A percentile compares a stretch with the other conserved stretches of the same genome.
phyloP scores from a whole-genome alignment of 371 early-diverging fungal species.

The Mortierella sp. region DNA sequence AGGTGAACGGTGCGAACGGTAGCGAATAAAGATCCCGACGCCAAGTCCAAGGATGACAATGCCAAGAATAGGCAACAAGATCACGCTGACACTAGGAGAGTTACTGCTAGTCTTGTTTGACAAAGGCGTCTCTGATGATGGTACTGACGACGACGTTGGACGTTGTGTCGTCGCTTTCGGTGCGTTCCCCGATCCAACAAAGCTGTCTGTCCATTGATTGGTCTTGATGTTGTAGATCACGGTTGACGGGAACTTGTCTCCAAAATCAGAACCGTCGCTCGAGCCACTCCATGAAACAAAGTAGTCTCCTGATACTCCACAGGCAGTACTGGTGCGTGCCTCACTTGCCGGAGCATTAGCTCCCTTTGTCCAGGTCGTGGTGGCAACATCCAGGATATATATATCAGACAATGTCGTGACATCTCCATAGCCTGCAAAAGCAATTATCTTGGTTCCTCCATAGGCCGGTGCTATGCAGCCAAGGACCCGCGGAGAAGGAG shows the following conservation, averaged over 20 bases:
- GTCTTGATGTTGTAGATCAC: not conserved
- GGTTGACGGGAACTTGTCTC: not conserved
- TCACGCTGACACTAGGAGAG: too few relatives aligned
- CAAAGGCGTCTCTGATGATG: too few relatives aligned
- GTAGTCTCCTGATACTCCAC: not conserved
- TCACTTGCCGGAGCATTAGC: not conserved
- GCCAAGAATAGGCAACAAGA: too few relatives aligned
- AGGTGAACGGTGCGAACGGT: too few relatives aligned
- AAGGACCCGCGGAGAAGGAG: not conserved
- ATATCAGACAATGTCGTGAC: not conserved
- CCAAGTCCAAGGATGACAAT: too few relatives aligned
- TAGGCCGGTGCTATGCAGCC: slow-evolving; percentile 7
- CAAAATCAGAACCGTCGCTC: not conserved
- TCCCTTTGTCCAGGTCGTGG: not conserved
- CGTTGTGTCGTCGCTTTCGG: too few relatives aligned
- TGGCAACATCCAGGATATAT: not conserved
- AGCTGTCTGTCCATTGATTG: not conserved
- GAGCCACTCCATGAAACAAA: not conserved
- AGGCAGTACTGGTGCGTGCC: not conserved
- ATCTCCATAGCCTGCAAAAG: not conserved
- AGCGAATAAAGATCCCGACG: too few relatives aligned
- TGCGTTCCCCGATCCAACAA: not conserved
- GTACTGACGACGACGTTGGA: too few relatives aligned
- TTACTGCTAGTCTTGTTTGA: too few relatives aligned
- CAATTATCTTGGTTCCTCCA: slow-evolving; percentile 5